Conservation (phyloP, 768 basidiomycete genomes). For the Lactifluus echinatus region DNA sequence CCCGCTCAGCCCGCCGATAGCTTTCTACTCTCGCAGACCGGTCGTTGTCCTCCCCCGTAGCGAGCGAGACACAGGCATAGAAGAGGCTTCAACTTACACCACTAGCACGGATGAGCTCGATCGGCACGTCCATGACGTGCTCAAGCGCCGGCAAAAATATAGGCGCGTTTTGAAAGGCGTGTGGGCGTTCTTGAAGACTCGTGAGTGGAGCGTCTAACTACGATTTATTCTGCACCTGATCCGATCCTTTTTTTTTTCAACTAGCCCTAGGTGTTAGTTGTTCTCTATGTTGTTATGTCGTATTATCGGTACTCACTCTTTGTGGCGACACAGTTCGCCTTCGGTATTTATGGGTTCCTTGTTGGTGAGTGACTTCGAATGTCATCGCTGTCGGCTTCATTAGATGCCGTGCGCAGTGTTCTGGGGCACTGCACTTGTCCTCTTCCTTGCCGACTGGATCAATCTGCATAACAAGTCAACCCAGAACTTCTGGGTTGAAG, state of each 20-base stretch:
- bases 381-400: background rate
- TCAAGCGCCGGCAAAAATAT: conserved; percentile 50
- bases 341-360: conserved; percentile 69
- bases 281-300: background rate
- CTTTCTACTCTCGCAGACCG: conserved; percentile 63
- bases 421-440: conserved; percentile 79
- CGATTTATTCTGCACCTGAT: background rate
- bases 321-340: conserved; percentile 36
- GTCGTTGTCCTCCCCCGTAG: conserved; percentile 45
- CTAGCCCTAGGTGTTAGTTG: conserved; percentile 58
- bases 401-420: conserved; percentile 41
- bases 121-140: conserved; percentile 69
- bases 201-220: conserved; percentile 32
- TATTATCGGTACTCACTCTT: background rate
- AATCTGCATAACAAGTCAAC: conserved; percentile 58
- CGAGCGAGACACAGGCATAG: conserved; percentile 18
- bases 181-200: conserved; percentile 81
- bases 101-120: conserved; percentile 42
- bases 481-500: conserved; percentile 78
- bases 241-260: background rate
- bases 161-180: conserved; percentile 57
- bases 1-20: conserved; percentile 49
- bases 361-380: conserved; percentile 39
- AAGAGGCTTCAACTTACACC: conserved; percentile 32
- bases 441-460: conserved; percentile 62